Percentiles rank a stretch among this genome's conserved stretches.
Evolutionary conservation across 1,284 basidiomycete genomes (phyloP).

Genomic region (Crepidotus sp.): DNA sequence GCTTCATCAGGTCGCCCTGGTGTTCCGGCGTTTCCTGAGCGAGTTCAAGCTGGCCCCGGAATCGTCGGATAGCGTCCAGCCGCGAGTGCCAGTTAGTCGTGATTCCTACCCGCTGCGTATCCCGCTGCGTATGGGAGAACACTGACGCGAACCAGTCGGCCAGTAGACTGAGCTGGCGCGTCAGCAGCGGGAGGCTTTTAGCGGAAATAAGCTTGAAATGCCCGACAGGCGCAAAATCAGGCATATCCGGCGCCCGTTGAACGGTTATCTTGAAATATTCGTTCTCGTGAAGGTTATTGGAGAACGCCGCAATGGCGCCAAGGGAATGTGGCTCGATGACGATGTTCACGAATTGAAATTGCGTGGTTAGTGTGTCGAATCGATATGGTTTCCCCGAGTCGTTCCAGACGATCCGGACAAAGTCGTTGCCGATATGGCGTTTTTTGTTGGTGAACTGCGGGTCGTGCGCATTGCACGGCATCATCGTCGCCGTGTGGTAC

Average conservation of each 20-base stretch:
- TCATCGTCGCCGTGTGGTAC: constrained; percentile 95
- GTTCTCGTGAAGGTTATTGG: constrained; percentile 70
- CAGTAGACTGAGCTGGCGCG: constrained; percentile 79
- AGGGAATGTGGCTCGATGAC: constrained; percentile 91
- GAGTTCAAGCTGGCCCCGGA: constrained; percentile 31
- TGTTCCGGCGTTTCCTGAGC: constrained; percentile 16
- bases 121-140: constrained; percentile 65
- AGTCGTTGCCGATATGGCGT: constrained; percentile 91
- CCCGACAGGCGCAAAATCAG: constrained; percentile 85
- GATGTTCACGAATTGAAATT: constrained; percentile 98
- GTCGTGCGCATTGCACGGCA: constrained; percentile 73
- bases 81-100: constrained; percentile 85
- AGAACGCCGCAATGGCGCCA: constrained; percentile 73
- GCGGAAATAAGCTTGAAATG: constrained; percentile 90
- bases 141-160: constrained; percentile 85
- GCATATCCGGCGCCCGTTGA: constrained; percentile 80
- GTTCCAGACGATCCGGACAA: constrained; percentile 95
- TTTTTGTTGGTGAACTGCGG: constrained; percentile 78
- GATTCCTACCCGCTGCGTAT: constrained; percentile 67
- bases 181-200: constrained; percentile 71
- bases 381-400: constrained; percentile 82
- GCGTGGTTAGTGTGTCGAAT: constrained; percentile 86
- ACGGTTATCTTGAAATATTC: constrained; percentile 91
- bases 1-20: constrained; percentile 34
- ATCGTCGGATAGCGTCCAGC: constrained; percentile 66